These are phyloP conservation scores for Saturnispora hagleri DNA, from an alignment of 805 yeast species.

Conservation along the genomic window DNA sequence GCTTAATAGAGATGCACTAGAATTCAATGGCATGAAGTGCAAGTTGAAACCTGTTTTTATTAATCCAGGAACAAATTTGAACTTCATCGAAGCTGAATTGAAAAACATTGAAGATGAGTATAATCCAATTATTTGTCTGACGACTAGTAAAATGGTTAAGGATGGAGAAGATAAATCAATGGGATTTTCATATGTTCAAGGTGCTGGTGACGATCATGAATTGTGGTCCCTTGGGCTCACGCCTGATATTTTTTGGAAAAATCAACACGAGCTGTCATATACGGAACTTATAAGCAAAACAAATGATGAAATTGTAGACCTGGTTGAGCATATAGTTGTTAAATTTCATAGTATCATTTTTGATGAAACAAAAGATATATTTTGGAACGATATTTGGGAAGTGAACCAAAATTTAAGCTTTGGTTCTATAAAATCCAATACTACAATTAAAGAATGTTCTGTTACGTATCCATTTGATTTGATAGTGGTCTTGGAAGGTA, in stretches of 20 bases:
- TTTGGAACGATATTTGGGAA: conserved; percentile 3
- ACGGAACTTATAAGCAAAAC: conserved; percentile 16
- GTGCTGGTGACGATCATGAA: conserved; percentile 94
- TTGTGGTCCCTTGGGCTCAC: conserved; percentile 59
- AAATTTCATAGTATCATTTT: background rate
- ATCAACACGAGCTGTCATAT: conserved; percentile 18
- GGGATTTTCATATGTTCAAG: conserved; percentile 68
- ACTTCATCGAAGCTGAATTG: background rate
- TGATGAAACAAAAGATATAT: background rate
- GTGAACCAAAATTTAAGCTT: conserved; percentile 16
- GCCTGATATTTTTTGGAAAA: conserved; percentile 50
- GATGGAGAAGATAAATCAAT: conserved; percentile 43
- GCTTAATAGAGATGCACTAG: conserved; percentile 19
- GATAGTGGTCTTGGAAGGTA: conserved; percentile 15
- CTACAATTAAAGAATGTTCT: background rate
- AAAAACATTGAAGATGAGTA: conserved; percentile 17
- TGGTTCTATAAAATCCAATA: conserved; percentile 16
- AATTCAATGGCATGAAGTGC: conserved; percentile 25
- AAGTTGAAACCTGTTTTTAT: conserved; percentile 64
- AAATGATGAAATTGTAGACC: conserved; percentile 24
- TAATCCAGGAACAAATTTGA: conserved; percentile 39
- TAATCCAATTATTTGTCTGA: conserved; percentile 42
- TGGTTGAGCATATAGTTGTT: conserved; percentile 7
- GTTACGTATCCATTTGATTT: conserved; percentile 19
- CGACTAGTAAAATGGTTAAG: conserved; percentile 53